These are phyloP conservation scores for Scheffersomyces lignicola DNA, from an alignment of 1,139 yeast species.

Conservation along the genomic window DNA sequence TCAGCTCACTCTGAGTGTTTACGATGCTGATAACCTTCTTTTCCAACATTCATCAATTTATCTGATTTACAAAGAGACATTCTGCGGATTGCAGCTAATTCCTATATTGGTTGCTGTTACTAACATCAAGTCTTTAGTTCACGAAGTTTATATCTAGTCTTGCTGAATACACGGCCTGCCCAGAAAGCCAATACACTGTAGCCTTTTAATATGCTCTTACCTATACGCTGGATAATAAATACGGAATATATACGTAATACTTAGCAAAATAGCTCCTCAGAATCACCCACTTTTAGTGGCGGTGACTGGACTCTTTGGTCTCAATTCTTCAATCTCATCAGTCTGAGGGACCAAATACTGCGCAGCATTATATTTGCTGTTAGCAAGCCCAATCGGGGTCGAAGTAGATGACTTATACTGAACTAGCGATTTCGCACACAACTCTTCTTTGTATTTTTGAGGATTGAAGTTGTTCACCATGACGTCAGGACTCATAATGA, in stretches of 20 bases:
- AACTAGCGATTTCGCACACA: constrained; percentile 32
- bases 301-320: constrained; percentile 75
- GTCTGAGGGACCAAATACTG: constrained; percentile 61
- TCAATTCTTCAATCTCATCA: constrained; percentile 69
- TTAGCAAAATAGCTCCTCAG: too few species aligned
- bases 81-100: neutral
- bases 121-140: too few species aligned
- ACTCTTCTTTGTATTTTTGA: constrained; percentile 30
- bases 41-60: constrained; percentile 48
- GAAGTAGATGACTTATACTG: constrained; percentile 23
- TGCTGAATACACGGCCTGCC: too few species aligned
- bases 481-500: constrained; percentile 81
- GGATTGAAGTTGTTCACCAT: constrained; percentile 65
- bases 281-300: too few species aligned
- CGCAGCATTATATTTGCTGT: constrained; percentile 13
- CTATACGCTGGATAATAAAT: too few species aligned
- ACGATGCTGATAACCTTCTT: constrained; percentile 49
- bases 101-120: neutral
- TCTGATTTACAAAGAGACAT: constrained; percentile 2
- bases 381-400: constrained; percentile 1
- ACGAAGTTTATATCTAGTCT: too few species aligned
- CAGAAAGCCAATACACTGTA: too few species aligned
- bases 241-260: too few species aligned
- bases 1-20: constrained; percentile 56
- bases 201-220: too few species aligned